Evolutionary conservation across 192 early-diverging fungal genomes (phyloP), one percentile per base, ranked within the genome.

Genomic region (Geosiphon pyriformis): DNA sequence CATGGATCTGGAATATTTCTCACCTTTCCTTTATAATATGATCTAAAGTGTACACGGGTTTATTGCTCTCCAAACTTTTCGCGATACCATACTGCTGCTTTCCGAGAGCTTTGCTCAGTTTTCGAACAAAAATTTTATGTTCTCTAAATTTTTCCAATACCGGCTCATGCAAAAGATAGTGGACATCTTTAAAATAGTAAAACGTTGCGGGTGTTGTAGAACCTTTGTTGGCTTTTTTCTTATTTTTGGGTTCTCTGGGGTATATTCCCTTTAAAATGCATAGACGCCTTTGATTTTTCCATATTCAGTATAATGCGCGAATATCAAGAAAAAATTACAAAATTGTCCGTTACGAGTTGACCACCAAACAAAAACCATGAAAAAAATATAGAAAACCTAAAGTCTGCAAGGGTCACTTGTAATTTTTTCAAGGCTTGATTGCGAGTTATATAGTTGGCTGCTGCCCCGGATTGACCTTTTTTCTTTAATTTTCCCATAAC

Each of bases 181-280:
- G 90, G 65, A 99, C 95, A 79, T 99, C 96, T 80, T 96, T 95
- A 60, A 85, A 75, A 80, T 94, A 96, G 79, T 98, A 98, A 42
- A 87, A 89, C 4, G 95, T 98, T 20, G 79, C 72, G 4, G 92
- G 91, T 47, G 88, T 87, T 3, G 91, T 90, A 25, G 89, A 92
- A 22, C 94, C 94, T 70, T 90, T 90, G 79, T 88, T 87, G 72
- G 91, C 91, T 77, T 92, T 95, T 82, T 94, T 94, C 71, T 90
- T 92, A 81, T 90, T 94, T 61, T 81, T 85, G 46, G 96, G 96
- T 77, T 96, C 94, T 29, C 92, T 88, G 4, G 96, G 96, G 79
- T 99, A 99, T 66, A 99, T 91, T 30, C 96, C 96, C 80, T 99
- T 99, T 68, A 99, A 80, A 78, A 99, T 99, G 77, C 95, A 97